Percentiles rank a stretch among this genome's conserved stretches.
These are phyloP conservation scores for Picea glauca DNA, from an alignment of 75 land plant species.

Conservation along the genomic window DNA sequence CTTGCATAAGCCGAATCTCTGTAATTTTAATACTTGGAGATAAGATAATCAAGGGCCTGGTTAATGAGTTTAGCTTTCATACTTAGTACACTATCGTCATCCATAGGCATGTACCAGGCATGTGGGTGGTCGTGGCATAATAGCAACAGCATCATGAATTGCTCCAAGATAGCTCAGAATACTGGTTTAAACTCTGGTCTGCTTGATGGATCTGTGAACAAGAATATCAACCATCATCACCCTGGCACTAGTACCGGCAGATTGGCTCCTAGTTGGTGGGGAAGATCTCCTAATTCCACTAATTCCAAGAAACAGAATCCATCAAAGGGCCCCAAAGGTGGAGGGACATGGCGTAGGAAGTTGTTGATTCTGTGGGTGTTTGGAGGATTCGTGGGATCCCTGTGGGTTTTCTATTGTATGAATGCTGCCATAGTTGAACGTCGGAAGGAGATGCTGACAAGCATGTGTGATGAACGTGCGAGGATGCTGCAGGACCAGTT, in stretches of 20 bases:
- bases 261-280: background rate
- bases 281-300: background rate
- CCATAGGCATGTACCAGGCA: slow-evolving; percentile 10
- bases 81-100: background rate
- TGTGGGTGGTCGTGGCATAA: background rate
- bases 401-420: slow-evolving; percentile 47
- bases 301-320: background rate
- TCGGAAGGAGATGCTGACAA: slow-evolving; percentile 70
- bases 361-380: slow-evolving; percentile 47
- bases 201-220: background rate
- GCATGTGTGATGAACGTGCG: slow-evolving; percentile 95
- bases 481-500: slow-evolving; percentile 97
- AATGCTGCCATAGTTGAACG: slow-evolving; percentile 39
- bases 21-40: no score
- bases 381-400: slow-evolving; percentile 22
- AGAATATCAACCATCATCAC: background rate
- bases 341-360: slow-evolving; percentile 48
- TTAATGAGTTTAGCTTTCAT: slow-evolving; percentile 1
- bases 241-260: background rate
- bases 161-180: background rate
- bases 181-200: background rate
- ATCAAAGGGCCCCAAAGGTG: slow-evolving; percentile 16
- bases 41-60: background rate
- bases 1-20: background rate
- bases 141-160: slow-evolving; percentile 3